Conservation (phyloP, 2,329 filamentous ascomycete species). For the Harringtonia lauricola region DNA sequence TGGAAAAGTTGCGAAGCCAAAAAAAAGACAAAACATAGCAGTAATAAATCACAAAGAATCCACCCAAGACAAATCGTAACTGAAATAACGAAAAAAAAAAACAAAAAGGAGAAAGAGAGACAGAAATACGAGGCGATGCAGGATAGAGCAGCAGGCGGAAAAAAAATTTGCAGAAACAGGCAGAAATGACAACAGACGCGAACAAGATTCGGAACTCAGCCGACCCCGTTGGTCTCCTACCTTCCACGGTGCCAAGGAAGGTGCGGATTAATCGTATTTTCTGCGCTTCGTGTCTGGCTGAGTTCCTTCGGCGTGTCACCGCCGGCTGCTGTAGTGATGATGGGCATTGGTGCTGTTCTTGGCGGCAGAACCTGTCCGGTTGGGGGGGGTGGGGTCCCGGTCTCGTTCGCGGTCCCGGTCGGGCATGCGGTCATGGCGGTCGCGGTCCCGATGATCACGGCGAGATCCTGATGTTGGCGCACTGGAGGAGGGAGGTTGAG, state of each 20-base stretch:
- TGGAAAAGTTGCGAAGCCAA: too few relatives aligned
- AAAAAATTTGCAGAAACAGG: background rate
- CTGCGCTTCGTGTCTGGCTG: background rate
- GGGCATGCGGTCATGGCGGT: conserved; percentile 1
- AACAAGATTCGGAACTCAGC: too few relatives aligned
- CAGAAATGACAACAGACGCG: background rate
- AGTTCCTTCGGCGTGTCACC: conserved; percentile 2
- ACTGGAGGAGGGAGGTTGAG: conserved; percentile 12
- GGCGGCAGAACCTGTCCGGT: conserved; percentile 7
- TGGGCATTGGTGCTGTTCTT: conserved; percentile 3
- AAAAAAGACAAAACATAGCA: too few relatives aligned
- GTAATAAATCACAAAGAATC: too few relatives aligned
- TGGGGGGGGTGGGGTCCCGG: conserved; percentile 9
- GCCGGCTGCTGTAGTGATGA: conserved; percentile 7
- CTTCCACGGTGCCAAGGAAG: background rate
- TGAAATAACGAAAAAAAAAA: background rate
- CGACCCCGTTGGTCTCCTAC: background rate
- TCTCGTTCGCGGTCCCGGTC: conserved; percentile 6
- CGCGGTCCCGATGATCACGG: conserved; percentile 5
- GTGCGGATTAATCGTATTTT: too few relatives aligned
- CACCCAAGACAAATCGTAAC: too few relatives aligned
- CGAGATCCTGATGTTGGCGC: conserved; percentile 6
- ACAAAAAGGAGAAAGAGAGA: background rate
- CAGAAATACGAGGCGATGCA: too few relatives aligned
- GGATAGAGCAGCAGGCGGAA: background rate